Evolutionary conservation across 192 early-diverging fungal species (phyloP), one percentile per base, ranked within the genome.

Genomic region (Backusella morwellensis): DNA sequence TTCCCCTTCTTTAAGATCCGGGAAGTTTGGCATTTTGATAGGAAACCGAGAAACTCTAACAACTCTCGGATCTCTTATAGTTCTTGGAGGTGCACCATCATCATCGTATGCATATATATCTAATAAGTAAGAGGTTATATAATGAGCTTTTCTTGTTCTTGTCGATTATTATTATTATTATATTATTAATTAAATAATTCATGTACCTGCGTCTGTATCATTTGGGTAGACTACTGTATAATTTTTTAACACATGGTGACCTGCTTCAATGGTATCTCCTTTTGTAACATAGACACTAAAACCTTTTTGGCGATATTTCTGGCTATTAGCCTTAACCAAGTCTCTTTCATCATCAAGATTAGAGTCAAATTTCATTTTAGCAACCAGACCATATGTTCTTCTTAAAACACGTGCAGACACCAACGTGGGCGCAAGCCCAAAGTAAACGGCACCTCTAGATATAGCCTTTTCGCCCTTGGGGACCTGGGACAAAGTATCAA

Each of bases 361-460:
- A 15, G 85, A 78, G 47, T 85, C 77, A 59, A 80, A 87, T 1
- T 81, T 80, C 78, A 84, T 84, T 63, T 81, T 80, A 32, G 84
- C 82, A 73, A 82, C 78, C 41, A 87, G 77, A 26, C 86, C 86
- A 68, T 87, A 87, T 44, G 79, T 84, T 15, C 86, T 80, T 68
- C 86, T 80, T 29, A 84, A 83, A 44, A 87, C 83, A 36, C 86
- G 81, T 63, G 83, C 78, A 19, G 84, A 84, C 8, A 87, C 56
- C 11, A 63, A n/a, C 4, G 83, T 21, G 29, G 86, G 84, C 14
- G 84, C 79, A 74, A 88, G 38, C 19, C 86, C 86, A 50, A 83
- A 85, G 38, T 80, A 84, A 50, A 88, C 86, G 26, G 86, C 87
- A 26, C 87, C 87, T 35, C 84, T 75, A 2, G 85, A 80, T 52